A percentile compares a stretch with the other conserved stretches of the same genome.
phyloP scores from a whole-genome alignment of 768 basidiomycete genomes.

The Artomyces pyxidatus region DNA sequence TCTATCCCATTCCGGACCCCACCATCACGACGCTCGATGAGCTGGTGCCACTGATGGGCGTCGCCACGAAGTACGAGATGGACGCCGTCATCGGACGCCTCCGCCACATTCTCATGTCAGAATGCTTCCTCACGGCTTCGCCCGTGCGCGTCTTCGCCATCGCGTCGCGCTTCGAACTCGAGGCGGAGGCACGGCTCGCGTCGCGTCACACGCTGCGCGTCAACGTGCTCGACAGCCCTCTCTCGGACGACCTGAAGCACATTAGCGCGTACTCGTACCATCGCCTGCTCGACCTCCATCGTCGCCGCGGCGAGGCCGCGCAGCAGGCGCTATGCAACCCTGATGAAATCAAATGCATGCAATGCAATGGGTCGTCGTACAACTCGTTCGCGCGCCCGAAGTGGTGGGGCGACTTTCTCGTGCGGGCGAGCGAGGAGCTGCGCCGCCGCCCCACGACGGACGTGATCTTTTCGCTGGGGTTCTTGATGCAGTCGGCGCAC shows the following conservation, averaged over 20 bases:
- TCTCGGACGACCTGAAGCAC: slow-evolving; percentile 54
- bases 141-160: slow-evolving; percentile 65
- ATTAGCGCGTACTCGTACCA: slow-evolving; percentile 66
- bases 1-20: slow-evolving; percentile 58
- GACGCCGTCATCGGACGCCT: slow-evolving; percentile 35
- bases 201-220: slow-evolving; percentile 48
- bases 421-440: slow-evolving; percentile 50
- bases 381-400: slow-evolving; percentile 43
- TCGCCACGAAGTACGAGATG: slow-evolving; percentile 62
- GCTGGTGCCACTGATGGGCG: slow-evolving; percentile 39
- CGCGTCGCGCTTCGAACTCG: slow-evolving; percentile 56
- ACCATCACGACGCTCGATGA: slow-evolving; percentile 42
- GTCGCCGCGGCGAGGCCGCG: slow-evolving; percentile 41
- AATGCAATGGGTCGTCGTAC: slow-evolving; percentile 49
- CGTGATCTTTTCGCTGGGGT: slow-evolving; percentile 52
- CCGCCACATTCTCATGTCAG: slow-evolving; percentile 43
- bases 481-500: slow-evolving; percentile 44
- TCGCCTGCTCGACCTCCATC: slow-evolving; percentile 53
- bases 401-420: slow-evolving; percentile 65
- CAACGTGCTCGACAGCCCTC: slow-evolving; percentile 47
- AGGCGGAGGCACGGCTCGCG: slow-evolving; percentile 54
- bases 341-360: slow-evolving; percentile 53
- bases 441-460: slow-evolving; percentile 46
- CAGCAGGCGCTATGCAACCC: slow-evolving; percentile 37
- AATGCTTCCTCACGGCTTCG: slow-evolving; percentile 35